phyloP scores from a whole-genome alignment of 2,329 filamentous ascomycete genomes.

The Cladosporium sp. region DNA sequence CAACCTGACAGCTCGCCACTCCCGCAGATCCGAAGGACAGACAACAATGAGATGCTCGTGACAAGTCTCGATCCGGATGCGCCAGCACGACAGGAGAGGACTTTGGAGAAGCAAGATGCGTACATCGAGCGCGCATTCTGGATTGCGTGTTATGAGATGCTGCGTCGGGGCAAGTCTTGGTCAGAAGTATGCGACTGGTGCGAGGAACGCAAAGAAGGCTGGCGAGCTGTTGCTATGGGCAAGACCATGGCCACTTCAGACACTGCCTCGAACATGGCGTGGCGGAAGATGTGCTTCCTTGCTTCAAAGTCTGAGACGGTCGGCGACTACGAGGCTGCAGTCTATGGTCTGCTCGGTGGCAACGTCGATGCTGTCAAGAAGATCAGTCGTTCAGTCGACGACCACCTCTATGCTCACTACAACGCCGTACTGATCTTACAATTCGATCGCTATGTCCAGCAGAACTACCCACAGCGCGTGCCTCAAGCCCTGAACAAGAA shows the following conservation, averaged over 20 bases:
- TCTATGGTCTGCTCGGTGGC: slow-evolving; percentile 86
- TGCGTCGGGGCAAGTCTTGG: slow-evolving; percentile 75
- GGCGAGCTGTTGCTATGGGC: slow-evolving; percentile 80
- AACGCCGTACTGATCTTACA: slow-evolving; percentile 78
- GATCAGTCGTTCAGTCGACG: slow-evolving; percentile 77
- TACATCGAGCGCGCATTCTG: slow-evolving; percentile 88
- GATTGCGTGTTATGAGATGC: slow-evolving; percentile 89
- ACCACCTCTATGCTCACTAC: slow-evolving; percentile 81
- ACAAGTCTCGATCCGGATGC: slow-evolving; percentile 93
- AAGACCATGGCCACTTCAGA: slow-evolving; percentile 48
- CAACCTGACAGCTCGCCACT: slow-evolving; percentile 49
- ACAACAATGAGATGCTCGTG: slow-evolving; percentile 62
- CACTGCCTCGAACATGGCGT: slow-evolving; percentile 46
- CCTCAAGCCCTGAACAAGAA: slow-evolving; percentile 54
- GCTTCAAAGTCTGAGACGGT: slow-evolving; percentile 63
- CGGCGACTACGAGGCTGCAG: slow-evolving; percentile 78
- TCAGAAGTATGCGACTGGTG: slow-evolving; percentile 80
- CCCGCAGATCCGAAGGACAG: slow-evolving; percentile 38
- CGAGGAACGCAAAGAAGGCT: slow-evolving; percentile 76
- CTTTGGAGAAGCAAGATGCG: slow-evolving; percentile 75
- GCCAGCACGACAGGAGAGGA: slow-evolving; percentile 70
- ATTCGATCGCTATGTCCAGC: slow-evolving; percentile 67
- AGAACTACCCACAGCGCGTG: slow-evolving; percentile 51
- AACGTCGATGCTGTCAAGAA: slow-evolving; percentile 73
- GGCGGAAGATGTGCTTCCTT: slow-evolving; percentile 73